Conservation (phyloP, 2,329 filamentous ascomycete species). For the Xylariaceae sp. region DNA sequence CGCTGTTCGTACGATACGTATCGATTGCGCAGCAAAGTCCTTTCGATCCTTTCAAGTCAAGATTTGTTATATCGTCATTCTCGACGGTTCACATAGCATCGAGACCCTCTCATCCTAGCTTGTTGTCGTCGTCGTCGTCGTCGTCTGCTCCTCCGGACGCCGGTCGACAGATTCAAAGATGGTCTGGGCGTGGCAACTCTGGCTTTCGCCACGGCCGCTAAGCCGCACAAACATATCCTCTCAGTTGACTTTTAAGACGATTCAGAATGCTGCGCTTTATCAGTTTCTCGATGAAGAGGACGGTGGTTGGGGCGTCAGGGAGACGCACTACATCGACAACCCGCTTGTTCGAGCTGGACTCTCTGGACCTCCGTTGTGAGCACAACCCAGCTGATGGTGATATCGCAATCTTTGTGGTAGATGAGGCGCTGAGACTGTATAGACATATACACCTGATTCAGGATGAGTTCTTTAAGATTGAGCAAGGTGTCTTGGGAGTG, state of each 20-base stretch:
- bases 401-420: neutral
- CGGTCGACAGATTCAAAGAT: constrained; percentile 1
- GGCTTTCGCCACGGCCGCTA: constrained; percentile 18
- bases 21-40: too few species aligned
- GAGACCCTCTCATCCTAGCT: too few species aligned
- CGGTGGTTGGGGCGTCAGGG: constrained; percentile 11
- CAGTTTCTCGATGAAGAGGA: constrained; percentile 7
- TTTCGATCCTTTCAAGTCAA: too few species aligned
- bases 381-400: neutral
- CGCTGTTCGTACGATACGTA: too few species aligned
- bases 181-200: constrained; percentile 17
- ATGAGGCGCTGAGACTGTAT: neutral
- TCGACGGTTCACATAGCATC: too few species aligned
- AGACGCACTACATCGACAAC: constrained; percentile 19
- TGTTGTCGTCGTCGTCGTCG: too few species aligned
- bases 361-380: constrained; percentile 20
- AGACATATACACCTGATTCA: constrained; percentile 21
- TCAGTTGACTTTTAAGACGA: neutral
- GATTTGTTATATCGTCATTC: too few species aligned
- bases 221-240: constrained; percentile 6
- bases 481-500: constrained; percentile 16
- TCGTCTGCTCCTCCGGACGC: too few species aligned
- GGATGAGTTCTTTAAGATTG: constrained; percentile 19
- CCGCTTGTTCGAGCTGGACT: constrained; percentile 12
- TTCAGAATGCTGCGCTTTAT: constrained; percentile 9